Conservation (phyloP, 2,329 filamentous ascomycete species). For the Epichloe amarillans region DNA sequence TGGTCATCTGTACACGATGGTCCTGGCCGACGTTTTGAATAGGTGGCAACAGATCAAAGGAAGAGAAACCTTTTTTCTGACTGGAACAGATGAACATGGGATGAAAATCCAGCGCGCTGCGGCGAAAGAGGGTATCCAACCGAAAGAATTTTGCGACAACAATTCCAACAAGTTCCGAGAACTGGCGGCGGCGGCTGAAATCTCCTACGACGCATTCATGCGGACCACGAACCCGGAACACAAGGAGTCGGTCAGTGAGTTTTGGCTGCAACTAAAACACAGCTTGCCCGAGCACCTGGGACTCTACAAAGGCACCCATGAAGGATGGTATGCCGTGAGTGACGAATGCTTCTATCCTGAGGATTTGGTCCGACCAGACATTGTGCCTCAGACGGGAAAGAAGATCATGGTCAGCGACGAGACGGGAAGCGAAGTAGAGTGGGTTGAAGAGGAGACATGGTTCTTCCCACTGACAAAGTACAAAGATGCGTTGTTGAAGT, state of each 20-base stretch:
- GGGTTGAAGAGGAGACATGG: slow-evolving; percentile 87
- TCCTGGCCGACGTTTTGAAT: slow-evolving; percentile 83
- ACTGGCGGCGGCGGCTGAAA: slow-evolving; percentile 54
- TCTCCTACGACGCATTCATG: slow-evolving; percentile 77
- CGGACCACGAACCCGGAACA: slow-evolving; percentile 80
- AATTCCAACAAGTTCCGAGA: slow-evolving; percentile 69
- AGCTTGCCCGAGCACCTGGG: slow-evolving; percentile 45
- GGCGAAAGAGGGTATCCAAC: slow-evolving; percentile 52
- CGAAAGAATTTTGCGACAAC: slow-evolving; percentile 78
- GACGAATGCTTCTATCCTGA: slow-evolving; percentile 94
- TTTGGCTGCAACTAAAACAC: slow-evolving; percentile 65
- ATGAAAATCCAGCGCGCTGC: slow-evolving; percentile 94
- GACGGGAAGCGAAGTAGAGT: slow-evolving; percentile 87
- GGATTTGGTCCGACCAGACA: slow-evolving; percentile 54
- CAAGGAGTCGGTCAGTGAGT: slow-evolving; percentile 71
- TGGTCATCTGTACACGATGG: slow-evolving; percentile 87
- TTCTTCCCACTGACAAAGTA: slow-evolving; percentile 84
- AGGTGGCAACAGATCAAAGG: slow-evolving; percentile 75
- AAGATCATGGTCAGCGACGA: slow-evolving; percentile 75
- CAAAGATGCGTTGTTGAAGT: slow-evolving; percentile 60
- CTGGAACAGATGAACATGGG: slow-evolving; percentile 93
- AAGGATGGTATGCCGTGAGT: slow-evolving; percentile 93
- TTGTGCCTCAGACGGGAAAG: slow-evolving; percentile 69
- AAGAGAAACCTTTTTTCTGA: slow-evolving; percentile 59
- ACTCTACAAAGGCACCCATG: slow-evolving; percentile 75